These are phyloP conservation scores for Veloboletus limbatus DNA, from an alignment of 1,284 basidiomycete species.

Conservation along the genomic window DNA sequence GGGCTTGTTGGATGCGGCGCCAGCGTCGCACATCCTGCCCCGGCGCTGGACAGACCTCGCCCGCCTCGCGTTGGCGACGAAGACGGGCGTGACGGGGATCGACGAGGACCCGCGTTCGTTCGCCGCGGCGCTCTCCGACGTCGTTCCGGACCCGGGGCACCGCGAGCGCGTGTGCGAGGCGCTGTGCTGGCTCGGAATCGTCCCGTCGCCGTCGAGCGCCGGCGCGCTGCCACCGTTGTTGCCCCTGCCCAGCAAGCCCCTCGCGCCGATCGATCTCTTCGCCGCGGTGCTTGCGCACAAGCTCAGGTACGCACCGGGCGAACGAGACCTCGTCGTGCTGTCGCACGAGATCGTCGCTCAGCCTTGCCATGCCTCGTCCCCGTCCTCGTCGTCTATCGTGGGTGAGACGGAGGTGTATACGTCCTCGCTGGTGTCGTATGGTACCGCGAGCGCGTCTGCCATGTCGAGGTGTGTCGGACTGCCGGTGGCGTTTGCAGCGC, in stretches of 20 bases:
- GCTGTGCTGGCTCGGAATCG: slow-evolving; percentile 62
- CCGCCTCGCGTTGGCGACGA: slow-evolving; percentile 35
- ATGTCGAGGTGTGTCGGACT: slow-evolving; percentile 91
- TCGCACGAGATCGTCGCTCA: slow-evolving; percentile 75
- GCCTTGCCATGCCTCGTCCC: slow-evolving; percentile 13
- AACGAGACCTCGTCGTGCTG: slow-evolving; percentile 87
- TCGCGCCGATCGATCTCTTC: slow-evolving; percentile 76
- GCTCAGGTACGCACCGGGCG: slow-evolving; percentile 68
- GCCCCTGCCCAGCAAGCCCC: slow-evolving; percentile 49
- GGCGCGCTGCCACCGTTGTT: too few relatives aligned
- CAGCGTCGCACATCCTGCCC: slow-evolving; percentile 36
- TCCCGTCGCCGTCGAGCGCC: too few relatives aligned
- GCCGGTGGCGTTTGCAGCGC: slow-evolving; percentile 78
- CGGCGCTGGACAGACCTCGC: slow-evolving; percentile 47
- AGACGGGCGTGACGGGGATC: slow-evolving; percentile 21
- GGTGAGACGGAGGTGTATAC: slow-evolving; percentile 59
- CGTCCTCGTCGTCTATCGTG: neutral
- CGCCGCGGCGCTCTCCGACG: slow-evolving; percentile 38
- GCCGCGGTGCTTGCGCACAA: slow-evolving; percentile 73
- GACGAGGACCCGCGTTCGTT: slow-evolving; percentile 36
- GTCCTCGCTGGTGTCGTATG: slow-evolving; percentile 74
- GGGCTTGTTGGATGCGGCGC: slow-evolving; percentile 62
- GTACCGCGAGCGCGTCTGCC: slow-evolving; percentile 63
- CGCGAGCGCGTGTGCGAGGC: slow-evolving; percentile 45
- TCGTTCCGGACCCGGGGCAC: slow-evolving; percentile 37